A percentile compares a stretch with the other conserved stretches of the same genome.
Evolutionary conservation across 2,329 filamentous ascomycete species (phyloP).

Genomic region (Pezicula neosporulosa): DNA sequence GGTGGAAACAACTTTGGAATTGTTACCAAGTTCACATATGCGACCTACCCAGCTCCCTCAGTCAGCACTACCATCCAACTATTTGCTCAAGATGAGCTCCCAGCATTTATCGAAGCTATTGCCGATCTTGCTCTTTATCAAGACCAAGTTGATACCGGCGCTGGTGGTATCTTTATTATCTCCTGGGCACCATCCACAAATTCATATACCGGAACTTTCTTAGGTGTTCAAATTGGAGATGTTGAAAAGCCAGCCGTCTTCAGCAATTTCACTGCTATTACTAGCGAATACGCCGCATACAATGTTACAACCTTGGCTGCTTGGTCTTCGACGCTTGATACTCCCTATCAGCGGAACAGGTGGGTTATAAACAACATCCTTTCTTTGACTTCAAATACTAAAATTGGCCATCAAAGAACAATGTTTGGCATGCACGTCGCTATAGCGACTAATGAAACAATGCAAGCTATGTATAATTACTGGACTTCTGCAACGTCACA

Average conservation of each 20-base stretch:
- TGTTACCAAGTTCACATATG: constrained; percentile 40
- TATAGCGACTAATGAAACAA: neutral
- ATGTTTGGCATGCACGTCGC: neutral
- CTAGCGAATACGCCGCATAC: constrained; percentile 6
- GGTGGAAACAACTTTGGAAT: constrained; percentile 53
- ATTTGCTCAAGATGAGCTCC: neutral
- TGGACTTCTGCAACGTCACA: neutral
- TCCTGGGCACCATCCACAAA: neutral
- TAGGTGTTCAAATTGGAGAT: neutral
- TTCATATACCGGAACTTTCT: neutral
- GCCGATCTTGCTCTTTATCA: neutral
- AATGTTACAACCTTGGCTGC: constrained; percentile 1
- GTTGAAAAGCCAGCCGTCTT: neutral
- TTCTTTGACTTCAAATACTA: too few relatives aligned
- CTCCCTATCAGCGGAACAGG: neutral
- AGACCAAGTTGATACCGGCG: neutral
- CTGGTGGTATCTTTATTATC: neutral
- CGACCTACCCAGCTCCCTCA: constrained; percentile 26
- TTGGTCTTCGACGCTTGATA: neutral
- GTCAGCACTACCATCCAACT: neutral
- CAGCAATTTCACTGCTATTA: constrained; percentile 16
- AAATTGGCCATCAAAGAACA: neutral
- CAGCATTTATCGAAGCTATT: neutral
- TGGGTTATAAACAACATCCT: too few relatives aligned
- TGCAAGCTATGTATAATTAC: neutral